Evolutionary conservation across 2,329 filamentous ascomycete genomes (phyloP).

Genomic region (Proliferodiscus dingleyae): DNA sequence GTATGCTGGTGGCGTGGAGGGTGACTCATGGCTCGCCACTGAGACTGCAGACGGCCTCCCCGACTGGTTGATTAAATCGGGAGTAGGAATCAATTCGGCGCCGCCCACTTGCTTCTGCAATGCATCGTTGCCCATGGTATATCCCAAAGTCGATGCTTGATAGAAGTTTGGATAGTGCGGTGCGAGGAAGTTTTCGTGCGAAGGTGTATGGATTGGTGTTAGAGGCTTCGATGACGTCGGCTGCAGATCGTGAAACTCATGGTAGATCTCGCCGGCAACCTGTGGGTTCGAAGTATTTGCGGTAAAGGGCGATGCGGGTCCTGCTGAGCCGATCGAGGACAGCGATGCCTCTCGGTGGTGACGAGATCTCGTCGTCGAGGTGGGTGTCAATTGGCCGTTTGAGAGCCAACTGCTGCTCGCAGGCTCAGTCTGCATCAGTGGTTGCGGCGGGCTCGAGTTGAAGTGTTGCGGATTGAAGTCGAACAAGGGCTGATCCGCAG

Average conservation of each 20-base stretch:
- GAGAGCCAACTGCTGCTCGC: constrained; percentile 25
- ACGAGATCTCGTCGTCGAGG: constrained; percentile 24
- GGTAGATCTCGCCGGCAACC: constrained; percentile 44
- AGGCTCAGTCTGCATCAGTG: constrained; percentile 29
- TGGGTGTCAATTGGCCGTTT: constrained; percentile 32
- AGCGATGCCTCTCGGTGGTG: constrained; percentile 59
- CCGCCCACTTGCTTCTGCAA: constrained; percentile 21
- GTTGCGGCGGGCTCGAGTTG: constrained; percentile 17
- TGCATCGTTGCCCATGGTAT: constrained; percentile 25
- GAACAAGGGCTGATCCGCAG: constrained; percentile 23
- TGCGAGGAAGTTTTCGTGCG: constrained; percentile 27
- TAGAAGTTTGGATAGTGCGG: constrained; percentile 38
- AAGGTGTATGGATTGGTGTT: constrained; percentile 31
- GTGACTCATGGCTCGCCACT: constrained; percentile 58
- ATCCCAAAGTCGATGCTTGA: constrained; percentile 25
- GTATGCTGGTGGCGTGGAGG: constrained; percentile 48
- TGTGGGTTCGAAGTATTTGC: constrained; percentile 53
- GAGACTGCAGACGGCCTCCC: constrained; percentile 46
- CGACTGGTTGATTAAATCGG: constrained; percentile 24
- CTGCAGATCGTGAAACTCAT: constrained; percentile 35
- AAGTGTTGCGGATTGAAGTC: constrained; percentile 20
- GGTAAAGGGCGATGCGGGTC: constrained; percentile 55
- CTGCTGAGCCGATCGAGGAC: constrained; percentile 55
- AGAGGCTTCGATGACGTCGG: constrained; percentile 29
- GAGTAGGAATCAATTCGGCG: constrained; percentile 28